Conservation (phyloP, 768 basidiomycete genomes). For the Podaxis sp. region DNA sequence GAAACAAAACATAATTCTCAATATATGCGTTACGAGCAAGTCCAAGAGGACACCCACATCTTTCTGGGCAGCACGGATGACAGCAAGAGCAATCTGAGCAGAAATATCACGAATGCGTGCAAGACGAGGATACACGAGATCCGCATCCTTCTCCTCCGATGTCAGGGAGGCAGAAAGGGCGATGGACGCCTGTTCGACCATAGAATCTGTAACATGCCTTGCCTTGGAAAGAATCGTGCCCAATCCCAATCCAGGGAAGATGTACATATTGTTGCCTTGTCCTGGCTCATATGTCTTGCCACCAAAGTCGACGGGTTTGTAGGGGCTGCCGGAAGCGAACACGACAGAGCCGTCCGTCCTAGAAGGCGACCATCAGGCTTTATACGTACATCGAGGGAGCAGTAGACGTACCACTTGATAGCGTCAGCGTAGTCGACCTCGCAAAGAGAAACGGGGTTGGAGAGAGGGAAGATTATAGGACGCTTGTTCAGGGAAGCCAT, state of each 20-base stretch:
- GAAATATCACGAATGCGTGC: conserved; percentile 67
- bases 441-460: conserved; percentile 64
- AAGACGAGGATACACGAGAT: conserved; percentile 69
- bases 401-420: conserved; percentile 45
- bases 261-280: conserved; percentile 84
- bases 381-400: neutral
- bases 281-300: conserved; percentile 58
- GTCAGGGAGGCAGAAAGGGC: conserved; percentile 59
- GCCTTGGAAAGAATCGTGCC: conserved; percentile 61
- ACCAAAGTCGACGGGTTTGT: conserved; percentile 48
- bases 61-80: conserved; percentile 62
- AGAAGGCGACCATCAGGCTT: neutral
- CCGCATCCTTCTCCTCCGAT: conserved; percentile 50
- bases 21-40: neutral
- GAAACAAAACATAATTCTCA: neutral
- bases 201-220: conserved; percentile 58
- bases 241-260: conserved; percentile 62
- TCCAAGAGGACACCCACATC: conserved; percentile 41
- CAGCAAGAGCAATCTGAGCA: conserved; percentile 57
- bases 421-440: conserved; percentile 66
- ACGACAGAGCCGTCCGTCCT: conserved; percentile 68
- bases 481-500: conserved; percentile 66
- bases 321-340: conserved; percentile 76
- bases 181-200: conserved; percentile 68
- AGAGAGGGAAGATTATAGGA: conserved; percentile 83